A percentile compares a stretch with the other conserved stretches of the same genome.
Evolutionary conservation across 1,284 basidiomycete genomes (phyloP).

Genomic region (Takashimella koratensis): DNA sequence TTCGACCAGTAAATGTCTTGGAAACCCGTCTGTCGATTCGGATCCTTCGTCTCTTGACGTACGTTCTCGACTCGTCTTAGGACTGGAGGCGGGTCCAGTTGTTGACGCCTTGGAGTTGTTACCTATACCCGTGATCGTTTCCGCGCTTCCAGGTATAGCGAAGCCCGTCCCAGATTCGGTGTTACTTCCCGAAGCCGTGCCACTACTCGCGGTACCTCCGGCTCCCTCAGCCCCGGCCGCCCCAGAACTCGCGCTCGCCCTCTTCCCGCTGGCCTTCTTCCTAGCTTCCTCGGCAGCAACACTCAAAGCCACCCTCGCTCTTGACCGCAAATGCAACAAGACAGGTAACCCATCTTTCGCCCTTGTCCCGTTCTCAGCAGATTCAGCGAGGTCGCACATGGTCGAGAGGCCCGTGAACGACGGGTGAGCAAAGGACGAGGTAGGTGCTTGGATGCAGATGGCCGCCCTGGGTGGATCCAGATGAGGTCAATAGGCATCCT

Average conservation of each 20-base stretch:
- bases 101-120: not conserved
- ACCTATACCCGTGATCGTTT: not conserved
- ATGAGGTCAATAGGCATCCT: too few species aligned
- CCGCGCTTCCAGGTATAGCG: too few species aligned
- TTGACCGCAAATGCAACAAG: constrained; percentile 35
- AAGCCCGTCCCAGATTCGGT: too few species aligned
- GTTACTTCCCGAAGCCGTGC: not conserved
- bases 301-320: constrained; percentile 33
- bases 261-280: not conserved
- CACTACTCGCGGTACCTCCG: not conserved
- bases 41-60: not conserved
- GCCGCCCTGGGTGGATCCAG: constrained; percentile 23
- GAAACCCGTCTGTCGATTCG: not conserved
- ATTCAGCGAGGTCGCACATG: constrained; percentile 43
- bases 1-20: not conserved
- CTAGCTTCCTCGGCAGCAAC: not conserved
- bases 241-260: not conserved
- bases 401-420: constrained; percentile 41
- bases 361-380: constrained; percentile 40
- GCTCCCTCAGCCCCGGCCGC: not conserved
- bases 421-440: constrained; percentile 43
- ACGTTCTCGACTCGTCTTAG: not conserved
- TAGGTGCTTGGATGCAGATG: constrained; percentile 43
- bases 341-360: constrained; percentile 44
- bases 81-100: not conserved